Percentiles rank a stretch among this genome's conserved stretches.
These are phyloP conservation scores for Neurospora sp. DNA, from an alignment of 495 filamentous ascomycete species.

Conservation along the genomic window DNA sequence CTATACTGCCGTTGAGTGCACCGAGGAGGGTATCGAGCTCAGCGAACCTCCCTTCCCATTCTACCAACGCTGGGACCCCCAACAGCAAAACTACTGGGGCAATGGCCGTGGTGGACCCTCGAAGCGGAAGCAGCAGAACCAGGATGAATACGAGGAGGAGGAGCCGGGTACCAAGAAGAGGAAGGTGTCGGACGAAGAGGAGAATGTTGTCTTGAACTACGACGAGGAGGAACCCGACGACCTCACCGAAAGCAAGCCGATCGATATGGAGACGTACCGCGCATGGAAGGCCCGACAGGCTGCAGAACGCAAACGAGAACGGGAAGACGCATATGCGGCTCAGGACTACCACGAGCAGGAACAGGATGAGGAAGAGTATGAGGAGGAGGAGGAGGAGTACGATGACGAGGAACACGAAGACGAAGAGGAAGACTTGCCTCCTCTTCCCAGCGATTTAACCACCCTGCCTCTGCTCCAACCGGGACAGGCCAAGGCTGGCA, in stretches of 20 bases:
- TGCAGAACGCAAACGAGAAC: neutral
- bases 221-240: slow-evolving; percentile 28
- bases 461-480: slow-evolving; percentile 44
- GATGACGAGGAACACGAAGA: slow-evolving; percentile 20
- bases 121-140: slow-evolving; percentile 31
- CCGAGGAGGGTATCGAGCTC: slow-evolving; percentile 58
- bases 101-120: slow-evolving; percentile 26
- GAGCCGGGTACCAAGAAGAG: slow-evolving; percentile 38
- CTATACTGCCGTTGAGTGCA: slow-evolving; percentile 71
- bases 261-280: neutral
- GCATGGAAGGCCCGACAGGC: neutral
- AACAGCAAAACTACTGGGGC: slow-evolving; percentile 41
- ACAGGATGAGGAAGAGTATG: slow-evolving; percentile 33
- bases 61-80: slow-evolving; percentile 73
- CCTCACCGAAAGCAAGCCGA: neutral
- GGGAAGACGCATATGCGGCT: slow-evolving; percentile 10
- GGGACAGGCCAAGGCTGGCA: slow-evolving; percentile 45
- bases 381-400: slow-evolving; percentile 13
- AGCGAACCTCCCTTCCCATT: slow-evolving; percentile 85
- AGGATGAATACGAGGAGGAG: slow-evolving; percentile 25
- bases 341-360: slow-evolving; percentile 16
- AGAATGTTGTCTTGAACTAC: slow-evolving; percentile 37
- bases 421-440: slow-evolving; percentile 50
- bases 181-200: slow-evolving; percentile 23
- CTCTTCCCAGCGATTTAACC: slow-evolving; percentile 51